Evolutionary conservation across 257 asterid species (phyloP).

Genomic region (Scutellaria minor): DNA sequence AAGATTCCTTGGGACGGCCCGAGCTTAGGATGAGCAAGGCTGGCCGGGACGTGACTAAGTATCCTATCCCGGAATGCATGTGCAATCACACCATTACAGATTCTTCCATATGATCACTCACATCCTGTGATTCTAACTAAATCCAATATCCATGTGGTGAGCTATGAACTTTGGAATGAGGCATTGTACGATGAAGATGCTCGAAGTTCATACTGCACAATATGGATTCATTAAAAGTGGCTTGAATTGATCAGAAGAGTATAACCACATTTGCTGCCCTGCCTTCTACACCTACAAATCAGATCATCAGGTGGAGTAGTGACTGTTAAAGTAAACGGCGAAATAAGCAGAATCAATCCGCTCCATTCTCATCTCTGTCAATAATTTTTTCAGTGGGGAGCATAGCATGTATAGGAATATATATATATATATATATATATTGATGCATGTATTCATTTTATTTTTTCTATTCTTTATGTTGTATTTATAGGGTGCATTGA

Average conservation of each 20-base stretch:
- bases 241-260: background rate
- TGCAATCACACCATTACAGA: conserved; percentile 52
- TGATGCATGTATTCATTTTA: conserved; percentile 15
- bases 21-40: conserved; percentile 72
- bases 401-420: conserved; percentile 24
- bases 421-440: conserved; percentile 22
- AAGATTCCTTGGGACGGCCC: conserved; percentile 85
- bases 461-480: conserved; percentile 44
- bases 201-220: too few species aligned
- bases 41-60: conserved; percentile 86
- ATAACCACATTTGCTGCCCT: background rate
- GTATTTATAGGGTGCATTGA: conserved; percentile 21
- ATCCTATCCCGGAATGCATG: conserved; percentile 94
- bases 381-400: conserved; percentile 30
- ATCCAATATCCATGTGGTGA: background rate
- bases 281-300: background rate
- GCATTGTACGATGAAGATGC: too few species aligned
- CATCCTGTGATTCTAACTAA: background rate
- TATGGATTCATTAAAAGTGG: too few species aligned
- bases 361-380: conserved; percentile 16
- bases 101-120: conserved; percentile 35
- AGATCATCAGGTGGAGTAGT: background rate
- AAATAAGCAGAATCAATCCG: conserved; percentile 28
- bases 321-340: background rate
- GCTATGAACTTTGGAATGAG: background rate